Percentiles rank a stretch among this genome's conserved stretches.
Evolutionary conservation across 2,329 filamentous ascomycete species (phyloP).

Genomic region (Metarhizium guizhouense): DNA sequence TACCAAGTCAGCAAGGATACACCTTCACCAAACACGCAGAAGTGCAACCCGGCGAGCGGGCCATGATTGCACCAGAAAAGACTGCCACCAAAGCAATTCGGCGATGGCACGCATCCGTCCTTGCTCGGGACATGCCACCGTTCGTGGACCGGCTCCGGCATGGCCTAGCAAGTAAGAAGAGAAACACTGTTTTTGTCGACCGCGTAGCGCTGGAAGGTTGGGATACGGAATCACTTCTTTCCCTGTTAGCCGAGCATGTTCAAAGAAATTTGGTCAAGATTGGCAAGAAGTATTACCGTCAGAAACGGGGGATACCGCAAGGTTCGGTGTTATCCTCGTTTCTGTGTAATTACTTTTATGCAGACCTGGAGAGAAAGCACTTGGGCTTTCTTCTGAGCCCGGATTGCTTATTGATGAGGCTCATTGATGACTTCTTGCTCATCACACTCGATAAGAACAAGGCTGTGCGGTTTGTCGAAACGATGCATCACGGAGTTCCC

Average conservation of each 20-base stretch:
- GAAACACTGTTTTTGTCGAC: slow-evolving; percentile 71
- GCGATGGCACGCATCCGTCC: slow-evolving; percentile 46
- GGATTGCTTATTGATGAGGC: slow-evolving; percentile 62
- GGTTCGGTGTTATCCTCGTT: slow-evolving; percentile 81
- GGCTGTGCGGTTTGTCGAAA: slow-evolving; percentile 62
- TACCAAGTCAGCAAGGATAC: slow-evolving; percentile 53
- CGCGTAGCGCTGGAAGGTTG: slow-evolving; percentile 49
- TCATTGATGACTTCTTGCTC: slow-evolving; percentile 90
- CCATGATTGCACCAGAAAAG: slow-evolving; percentile 11
- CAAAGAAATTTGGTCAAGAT: slow-evolving; percentile 78
- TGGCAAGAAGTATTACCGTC: slow-evolving; percentile 79
- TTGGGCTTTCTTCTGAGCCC: slow-evolving; percentile 53
- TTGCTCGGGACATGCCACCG: slow-evolving; percentile 29
- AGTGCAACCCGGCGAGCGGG: slow-evolving; percentile 41
- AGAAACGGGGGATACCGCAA: slow-evolving; percentile 85
- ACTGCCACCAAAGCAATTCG: slow-evolving; percentile 29
- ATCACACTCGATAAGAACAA: slow-evolving; percentile 63
- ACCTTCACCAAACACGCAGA: slow-evolving; percentile 66
- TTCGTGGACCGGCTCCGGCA: slow-evolving; percentile 38
- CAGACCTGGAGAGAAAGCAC: slow-evolving; percentile 64
- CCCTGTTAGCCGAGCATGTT: slow-evolving; percentile 73
- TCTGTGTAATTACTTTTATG: slow-evolving; percentile 95
- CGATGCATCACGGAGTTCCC: slow-evolving; percentile 71
- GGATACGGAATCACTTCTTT: slow-evolving; percentile 50
- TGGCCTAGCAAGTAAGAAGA: slow-evolving; percentile 34